Conservation (phyloP, 306 rosid genomes). For the Potentilla sterilis region DNA sequence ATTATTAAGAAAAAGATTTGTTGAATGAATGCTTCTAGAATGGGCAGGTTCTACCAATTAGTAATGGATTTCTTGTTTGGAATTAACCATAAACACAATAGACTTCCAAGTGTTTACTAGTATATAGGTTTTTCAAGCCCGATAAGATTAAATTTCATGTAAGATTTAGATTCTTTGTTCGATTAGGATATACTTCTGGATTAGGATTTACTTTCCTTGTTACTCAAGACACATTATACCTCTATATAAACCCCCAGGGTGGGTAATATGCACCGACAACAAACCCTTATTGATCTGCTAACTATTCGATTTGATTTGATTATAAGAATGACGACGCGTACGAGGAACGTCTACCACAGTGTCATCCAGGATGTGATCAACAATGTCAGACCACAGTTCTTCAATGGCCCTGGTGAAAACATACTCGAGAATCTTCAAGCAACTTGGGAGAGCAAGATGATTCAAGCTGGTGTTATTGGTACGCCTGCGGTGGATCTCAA, state of each 20-base stretch:
- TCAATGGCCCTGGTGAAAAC: slow-evolving; percentile 83
- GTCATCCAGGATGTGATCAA: slow-evolving; percentile 88
- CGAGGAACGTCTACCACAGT: slow-evolving; percentile 67
- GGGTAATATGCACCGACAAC: background rate
- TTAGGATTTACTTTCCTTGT: background rate
- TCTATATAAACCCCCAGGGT: background rate
- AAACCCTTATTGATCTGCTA: background rate
- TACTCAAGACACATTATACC: background rate
- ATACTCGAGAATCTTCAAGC: slow-evolving; percentile 95
- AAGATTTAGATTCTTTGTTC: background rate
- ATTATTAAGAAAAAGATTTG: background rate
- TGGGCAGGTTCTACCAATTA: too few relatives aligned
- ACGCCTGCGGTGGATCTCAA: slow-evolving; percentile 79
- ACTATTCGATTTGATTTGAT: background rate
- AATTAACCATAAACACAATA: too few relatives aligned
- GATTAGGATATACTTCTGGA: background rate
- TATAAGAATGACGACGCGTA: slow-evolving; percentile 14
- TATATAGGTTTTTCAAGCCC: background rate
- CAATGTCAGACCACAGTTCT: slow-evolving; percentile 87
- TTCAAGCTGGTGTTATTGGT: slow-evolving; percentile 75
- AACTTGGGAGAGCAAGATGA: slow-evolving; percentile 85
- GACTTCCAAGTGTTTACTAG: too few relatives aligned
- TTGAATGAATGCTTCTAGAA: background rate
- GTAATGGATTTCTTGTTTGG: too few relatives aligned
- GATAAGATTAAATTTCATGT: background rate